Conservation (phyloP, 306 rosid genomes). For the Pyrus communis region DNA sequence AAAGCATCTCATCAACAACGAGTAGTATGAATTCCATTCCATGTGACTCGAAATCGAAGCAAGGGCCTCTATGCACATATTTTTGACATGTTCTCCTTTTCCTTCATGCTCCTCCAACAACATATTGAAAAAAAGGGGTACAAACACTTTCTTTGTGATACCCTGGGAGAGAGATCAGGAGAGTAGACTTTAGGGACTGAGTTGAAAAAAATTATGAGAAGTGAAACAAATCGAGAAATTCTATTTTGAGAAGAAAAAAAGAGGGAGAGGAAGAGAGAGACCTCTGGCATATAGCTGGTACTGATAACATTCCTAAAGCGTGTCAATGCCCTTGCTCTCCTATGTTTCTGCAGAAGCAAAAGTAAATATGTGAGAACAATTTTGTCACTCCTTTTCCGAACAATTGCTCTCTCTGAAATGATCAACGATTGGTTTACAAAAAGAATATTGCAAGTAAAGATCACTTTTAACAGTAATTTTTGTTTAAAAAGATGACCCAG, state of each 20-base stretch:
- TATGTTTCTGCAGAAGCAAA: conserved; percentile 58
- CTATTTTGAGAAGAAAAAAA: neutral
- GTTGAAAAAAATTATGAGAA: neutral
- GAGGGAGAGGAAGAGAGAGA: conserved; percentile 12
- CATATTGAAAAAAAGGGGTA: conserved; percentile 81
- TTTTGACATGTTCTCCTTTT: conserved; percentile 66
- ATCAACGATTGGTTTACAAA: neutral
- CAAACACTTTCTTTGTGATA: conserved; percentile 53
- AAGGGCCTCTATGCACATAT: conserved; percentile 78
- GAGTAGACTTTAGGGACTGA: conserved; percentile 20
- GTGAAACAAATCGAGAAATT: neutral
- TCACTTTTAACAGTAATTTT: neutral
- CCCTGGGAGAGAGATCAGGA: conserved; percentile 40
- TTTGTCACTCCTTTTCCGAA: neutral
- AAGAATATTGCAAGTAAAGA: neutral
- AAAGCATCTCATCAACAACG: conserved; percentile 66
- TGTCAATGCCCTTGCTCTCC: conserved; percentile 73
- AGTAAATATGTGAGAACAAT: neutral
- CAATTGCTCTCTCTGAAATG: neutral
- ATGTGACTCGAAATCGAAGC: conserved; percentile 71
- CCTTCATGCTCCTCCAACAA: conserved; percentile 61
- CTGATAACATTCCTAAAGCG: conserved; percentile 54
- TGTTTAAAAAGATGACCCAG: neutral
- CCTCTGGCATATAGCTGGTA: conserved; percentile 59
- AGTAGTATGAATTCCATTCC: conserved; percentile 83